These are phyloP conservation scores for Grosmannia clavigera DNA, from an alignment of 2,329 filamentous ascomycete species.

Conservation along the genomic window DNA sequence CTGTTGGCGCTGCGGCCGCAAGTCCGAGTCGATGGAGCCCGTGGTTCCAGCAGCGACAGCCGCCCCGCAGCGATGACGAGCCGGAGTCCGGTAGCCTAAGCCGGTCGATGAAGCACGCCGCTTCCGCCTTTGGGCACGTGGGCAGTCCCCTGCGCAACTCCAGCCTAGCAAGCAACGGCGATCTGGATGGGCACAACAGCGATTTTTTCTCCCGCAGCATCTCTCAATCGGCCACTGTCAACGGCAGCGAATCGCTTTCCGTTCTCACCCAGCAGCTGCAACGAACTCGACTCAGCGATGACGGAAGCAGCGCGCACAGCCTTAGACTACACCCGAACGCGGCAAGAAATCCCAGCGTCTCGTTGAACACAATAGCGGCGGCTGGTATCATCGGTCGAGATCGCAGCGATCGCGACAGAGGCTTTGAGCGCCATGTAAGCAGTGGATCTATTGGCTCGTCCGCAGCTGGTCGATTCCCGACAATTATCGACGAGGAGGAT, in stretches of 20 bases:
- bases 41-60: slow-evolving; percentile 26
- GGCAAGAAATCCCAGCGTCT: slow-evolving; percentile 27
- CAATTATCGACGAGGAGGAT: slow-evolving; percentile 54
- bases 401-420: slow-evolving; percentile 24
- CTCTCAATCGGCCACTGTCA: slow-evolving; percentile 16
- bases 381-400: slow-evolving; percentile 23
- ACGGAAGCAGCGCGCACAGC: slow-evolving; percentile 27
- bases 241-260: slow-evolving; percentile 40
- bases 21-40: slow-evolving; percentile 53
- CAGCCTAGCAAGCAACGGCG: slow-evolving; percentile 37
- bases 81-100: slow-evolving; percentile 20
- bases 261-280: slow-evolving; percentile 51
- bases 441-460: slow-evolving; percentile 44
- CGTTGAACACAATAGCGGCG: slow-evolving; percentile 15
- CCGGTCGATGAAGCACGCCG: slow-evolving; percentile 27
- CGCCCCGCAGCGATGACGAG: slow-evolving; percentile 37
- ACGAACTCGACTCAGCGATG: slow-evolving; percentile 41
- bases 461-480: slow-evolving; percentile 45
- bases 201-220: neutral
- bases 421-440: slow-evolving; percentile 45
- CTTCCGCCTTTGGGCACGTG: slow-evolving; percentile 53
- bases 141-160: slow-evolving; percentile 54
- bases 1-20: slow-evolving; percentile 23
- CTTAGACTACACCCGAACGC: slow-evolving; percentile 39
- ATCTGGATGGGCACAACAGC: slow-evolving; percentile 14